These are phyloP conservation scores for Kluyveromyces wickerhamii DNA, from an alignment of 805 yeast species.

Conservation along the genomic window DNA sequence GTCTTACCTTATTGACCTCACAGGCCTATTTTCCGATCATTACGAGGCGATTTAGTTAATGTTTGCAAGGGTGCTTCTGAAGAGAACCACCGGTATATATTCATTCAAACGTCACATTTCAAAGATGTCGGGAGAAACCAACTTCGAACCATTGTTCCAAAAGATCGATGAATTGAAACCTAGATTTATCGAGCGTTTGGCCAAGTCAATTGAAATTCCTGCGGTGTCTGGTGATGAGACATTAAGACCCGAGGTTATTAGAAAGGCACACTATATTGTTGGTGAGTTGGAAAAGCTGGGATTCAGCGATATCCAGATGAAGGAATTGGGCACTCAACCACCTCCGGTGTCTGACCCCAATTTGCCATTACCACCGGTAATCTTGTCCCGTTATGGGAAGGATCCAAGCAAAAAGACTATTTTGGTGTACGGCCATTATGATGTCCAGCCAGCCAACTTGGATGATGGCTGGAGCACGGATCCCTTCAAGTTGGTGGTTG, in stretches of 20 bases:
- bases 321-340: conserved; percentile 82
- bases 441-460: conserved; percentile 89
- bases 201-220: conserved; percentile 86
- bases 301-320: conserved; percentile 72
- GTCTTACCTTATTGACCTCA: no score
- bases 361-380: conserved; percentile 84
- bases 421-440: conserved; percentile 93
- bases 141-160: conserved; percentile 30
- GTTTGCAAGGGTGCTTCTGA: background rate
- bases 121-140: conserved; percentile 9
- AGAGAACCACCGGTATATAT: background rate
- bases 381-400: conserved; percentile 78
- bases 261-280: conserved; percentile 79
- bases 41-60: background rate
- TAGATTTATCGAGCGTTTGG: conserved; percentile 59
- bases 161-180: conserved; percentile 73
- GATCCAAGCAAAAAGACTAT: conserved; percentile 83
- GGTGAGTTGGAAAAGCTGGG: conserved; percentile 64
- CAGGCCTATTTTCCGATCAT: no score
- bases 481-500: conserved; percentile 65
- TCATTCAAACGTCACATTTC: background rate
- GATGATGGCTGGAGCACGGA: conserved; percentile 96
- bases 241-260: conserved; percentile 80
- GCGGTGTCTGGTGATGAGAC: conserved; percentile 90
- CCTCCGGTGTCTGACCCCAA: conserved; percentile 69